Percentiles rank a stretch among this genome's conserved stretches.
These are phyloP conservation scores for Annulohypoxylon bovei DNA, from an alignment of 495 filamentous ascomycete genomes.

Conservation along the genomic window DNA sequence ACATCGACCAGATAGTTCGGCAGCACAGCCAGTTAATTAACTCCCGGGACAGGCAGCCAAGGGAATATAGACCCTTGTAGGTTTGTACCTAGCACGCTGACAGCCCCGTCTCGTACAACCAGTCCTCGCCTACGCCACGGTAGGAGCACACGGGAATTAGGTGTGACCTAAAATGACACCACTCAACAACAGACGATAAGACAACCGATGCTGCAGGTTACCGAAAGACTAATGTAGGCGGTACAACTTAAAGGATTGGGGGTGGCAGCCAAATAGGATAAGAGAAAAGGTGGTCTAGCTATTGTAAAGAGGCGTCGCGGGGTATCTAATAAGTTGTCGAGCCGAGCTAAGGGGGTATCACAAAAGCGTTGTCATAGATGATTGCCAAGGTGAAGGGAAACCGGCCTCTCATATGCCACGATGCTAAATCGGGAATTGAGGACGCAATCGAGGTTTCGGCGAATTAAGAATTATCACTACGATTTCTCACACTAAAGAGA, in stretches of 20 bases:
- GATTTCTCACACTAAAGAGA: conserved; percentile 16
- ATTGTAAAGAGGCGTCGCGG: conserved; percentile 18
- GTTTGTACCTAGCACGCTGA: conserved; percentile 13
- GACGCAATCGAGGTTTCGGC: background rate
- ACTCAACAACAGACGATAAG: conserved; percentile 28
- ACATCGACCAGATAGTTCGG: conserved; percentile 16
- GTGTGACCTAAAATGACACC: conserved; percentile 25
- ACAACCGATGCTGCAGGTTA: conserved; percentile 32
- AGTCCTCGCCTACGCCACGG: conserved; percentile 6
- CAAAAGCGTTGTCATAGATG: conserved; percentile 21
- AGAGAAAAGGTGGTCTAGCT: conserved; percentile 11
- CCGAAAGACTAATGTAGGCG: conserved; percentile 36
- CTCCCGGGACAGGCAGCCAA: background rate
- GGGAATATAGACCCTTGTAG: conserved; percentile 22
- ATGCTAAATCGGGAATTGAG: background rate
- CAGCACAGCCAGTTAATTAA: conserved; percentile 26
- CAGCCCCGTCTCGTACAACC: conserved; percentile 32
- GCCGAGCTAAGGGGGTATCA: conserved; percentile 26
- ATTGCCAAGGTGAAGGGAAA: conserved; percentile 1
- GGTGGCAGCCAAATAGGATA: conserved; percentile 14
- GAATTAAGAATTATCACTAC: conserved; percentile 40
- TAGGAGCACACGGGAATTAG: conserved; percentile 8
- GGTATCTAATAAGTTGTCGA: conserved; percentile 31
- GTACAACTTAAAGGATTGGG: conserved; percentile 29
- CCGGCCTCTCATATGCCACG: background rate